A percentile compares a stretch with the other conserved stretches of the same genome.
These are phyloP conservation scores for Solanum etuberosum DNA, from an alignment of 257 asterid species.

Conservation along the genomic window DNA sequence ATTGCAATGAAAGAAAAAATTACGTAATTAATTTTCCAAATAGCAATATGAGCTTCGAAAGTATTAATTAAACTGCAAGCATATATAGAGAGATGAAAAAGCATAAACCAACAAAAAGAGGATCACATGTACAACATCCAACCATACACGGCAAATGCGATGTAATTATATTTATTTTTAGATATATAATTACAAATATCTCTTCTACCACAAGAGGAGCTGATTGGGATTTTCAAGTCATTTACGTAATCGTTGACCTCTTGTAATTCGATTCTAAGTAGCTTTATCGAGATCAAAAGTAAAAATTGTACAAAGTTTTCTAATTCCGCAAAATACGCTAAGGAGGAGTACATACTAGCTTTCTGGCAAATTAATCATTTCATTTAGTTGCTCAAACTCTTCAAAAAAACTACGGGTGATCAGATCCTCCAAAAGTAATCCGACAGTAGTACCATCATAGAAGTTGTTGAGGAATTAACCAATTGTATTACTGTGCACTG, in stretches of 20 bases:
- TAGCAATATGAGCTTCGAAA: neutral
- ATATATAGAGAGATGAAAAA: too few relatives aligned
- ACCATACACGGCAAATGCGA: neutral
- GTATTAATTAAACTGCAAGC: neutral
- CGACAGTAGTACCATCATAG: too few relatives aligned
- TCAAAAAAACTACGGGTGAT: neutral
- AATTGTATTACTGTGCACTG: too few relatives aligned
- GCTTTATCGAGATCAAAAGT: neutral
- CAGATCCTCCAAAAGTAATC: neutral
- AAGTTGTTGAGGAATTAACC: too few relatives aligned
- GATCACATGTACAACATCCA: neutral
- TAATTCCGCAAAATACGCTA: accelerated
- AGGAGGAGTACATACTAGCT: too few relatives aligned
- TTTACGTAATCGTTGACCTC: too few relatives aligned
- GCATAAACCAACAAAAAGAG: neutral
- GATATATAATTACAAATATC: neutral
- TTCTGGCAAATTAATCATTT: too few relatives aligned
- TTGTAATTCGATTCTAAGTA: too few relatives aligned
- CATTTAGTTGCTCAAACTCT: neutral
- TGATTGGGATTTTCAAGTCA: neutral
- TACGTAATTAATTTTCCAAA: too few relatives aligned
- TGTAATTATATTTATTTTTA: neutral
- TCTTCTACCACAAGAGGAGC: neutral
- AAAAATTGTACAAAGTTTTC: neutral
- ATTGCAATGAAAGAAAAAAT: neutral